Evolutionary conservation across 2,329 filamentous ascomycete genomes (phyloP).

Genomic region (Gnomoniopsis sp.): DNA sequence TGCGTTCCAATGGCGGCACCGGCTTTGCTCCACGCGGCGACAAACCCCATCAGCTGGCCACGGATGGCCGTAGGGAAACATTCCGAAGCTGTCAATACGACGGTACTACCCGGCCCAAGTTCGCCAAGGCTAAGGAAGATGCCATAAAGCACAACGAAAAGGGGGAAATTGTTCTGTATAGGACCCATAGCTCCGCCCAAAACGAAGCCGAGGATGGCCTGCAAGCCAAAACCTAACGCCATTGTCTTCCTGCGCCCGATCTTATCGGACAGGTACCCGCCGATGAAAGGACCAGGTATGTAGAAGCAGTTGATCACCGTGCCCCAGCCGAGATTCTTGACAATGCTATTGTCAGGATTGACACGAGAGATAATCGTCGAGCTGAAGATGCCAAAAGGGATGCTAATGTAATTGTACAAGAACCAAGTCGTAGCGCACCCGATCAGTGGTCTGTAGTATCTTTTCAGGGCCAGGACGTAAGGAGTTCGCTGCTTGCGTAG

Average conservation of each 20-base stretch:
- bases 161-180: slow-evolving; percentile 44
- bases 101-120: slow-evolving; percentile 45
- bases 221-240: slow-evolving; percentile 44
- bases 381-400: slow-evolving; percentile 53
- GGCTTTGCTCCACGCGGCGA: slow-evolving; percentile 45
- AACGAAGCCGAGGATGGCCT: slow-evolving; percentile 45
- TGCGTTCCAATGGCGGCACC: slow-evolving; percentile 48
- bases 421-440: slow-evolving; percentile 50
- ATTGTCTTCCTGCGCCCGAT: slow-evolving; percentile 49
- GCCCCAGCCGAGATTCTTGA: slow-evolving; percentile 41
- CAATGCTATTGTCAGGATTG: slow-evolving; percentile 36
- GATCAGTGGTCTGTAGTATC: slow-evolving; percentile 47
- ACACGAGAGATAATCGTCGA: slow-evolving; percentile 46
- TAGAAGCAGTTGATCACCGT: slow-evolving; percentile 49
- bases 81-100: slow-evolving; percentile 40
- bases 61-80: slow-evolving; percentile 48
- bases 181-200: slow-evolving; percentile 42
- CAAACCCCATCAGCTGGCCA: slow-evolving; percentile 47
- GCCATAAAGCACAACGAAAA: slow-evolving; percentile 50
- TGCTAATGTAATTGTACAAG: slow-evolving; percentile 51
- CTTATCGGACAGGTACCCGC: slow-evolving; percentile 44
- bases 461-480: slow-evolving; percentile 43
- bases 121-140: slow-evolving; percentile 47
- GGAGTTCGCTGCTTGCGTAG: slow-evolving; percentile 43
- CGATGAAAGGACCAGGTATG: slow-evolving; percentile 43